Evolutionary conservation across 768 basidiomycete genomes (phyloP), one percentile per base, ranked within the genome.

Genomic region (Psilocybe azurescens): DNA sequence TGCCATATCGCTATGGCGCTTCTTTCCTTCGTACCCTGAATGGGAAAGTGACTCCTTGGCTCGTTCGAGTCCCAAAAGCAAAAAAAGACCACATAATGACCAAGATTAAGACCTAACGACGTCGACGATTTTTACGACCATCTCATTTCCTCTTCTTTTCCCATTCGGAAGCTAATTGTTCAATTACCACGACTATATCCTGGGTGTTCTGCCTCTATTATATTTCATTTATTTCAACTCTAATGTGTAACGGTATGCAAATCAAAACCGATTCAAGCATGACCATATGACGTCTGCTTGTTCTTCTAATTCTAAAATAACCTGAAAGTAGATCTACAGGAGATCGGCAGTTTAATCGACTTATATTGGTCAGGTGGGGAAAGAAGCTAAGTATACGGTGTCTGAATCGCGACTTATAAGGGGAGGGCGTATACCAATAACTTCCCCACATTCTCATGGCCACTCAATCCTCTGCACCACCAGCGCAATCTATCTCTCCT

Each of bases 1-100:
- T 82, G 24, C 83, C 87, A 16, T 78, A 76, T 1, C 73, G 79
- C 62, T 84, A 78, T 69, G 85, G 83, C 24, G 74, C 81, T 10
- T 70, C 78, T 39, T 71, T 80, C 38, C 72, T 89, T 54, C 81
- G 88, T 48, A 74, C 77, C 38, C 46, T 82, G 38, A 84, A 82
- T 65, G 88, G 82, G 8, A 83, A 79, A 65, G 59, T 86, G 6
- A 68, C 76, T 0, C 82, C 86, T 18, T 88, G 85, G 84, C 62
- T 90, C 5, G 69, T 89, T 9, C 73, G 67, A 38, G 77, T 81
- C 11, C 87, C 88, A 5, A 84, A 82, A 65, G 54, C 20, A 36
- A 53, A 49, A 49, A 28, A 36, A 14, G 18, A 51, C 44, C 46
- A 46, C n/a, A 11, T n/a, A 52, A 41, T 6, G 33, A 16, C 28